Percentiles rank a stretch among this genome's conserved stretches.
phyloP scores from a whole-genome alignment of 768 basidiomycete genomes.

The Psilocybe cyanescens region DNA sequence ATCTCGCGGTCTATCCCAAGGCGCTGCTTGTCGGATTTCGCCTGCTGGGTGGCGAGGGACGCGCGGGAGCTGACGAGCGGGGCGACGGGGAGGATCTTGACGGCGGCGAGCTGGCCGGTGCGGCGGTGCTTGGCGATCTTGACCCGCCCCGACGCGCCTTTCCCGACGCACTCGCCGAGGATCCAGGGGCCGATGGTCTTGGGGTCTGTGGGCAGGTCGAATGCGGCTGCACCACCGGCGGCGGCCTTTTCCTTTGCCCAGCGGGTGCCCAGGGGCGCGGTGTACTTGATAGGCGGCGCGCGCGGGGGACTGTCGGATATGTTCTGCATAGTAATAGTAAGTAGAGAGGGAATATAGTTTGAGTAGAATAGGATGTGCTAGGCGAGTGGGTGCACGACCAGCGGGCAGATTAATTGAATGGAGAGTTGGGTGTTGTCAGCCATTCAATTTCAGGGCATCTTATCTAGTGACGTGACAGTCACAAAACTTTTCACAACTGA shows the following conservation, averaged over 20 bases:
- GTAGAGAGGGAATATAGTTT: constrained; percentile 26
- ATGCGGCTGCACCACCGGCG: constrained; percentile 70
- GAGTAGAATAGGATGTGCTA: constrained; percentile 41
- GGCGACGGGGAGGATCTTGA: constrained; percentile 92
- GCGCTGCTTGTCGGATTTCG: constrained; percentile 79
- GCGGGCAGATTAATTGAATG: constrained; percentile 38
- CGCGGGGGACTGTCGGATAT: constrained; percentile 62
- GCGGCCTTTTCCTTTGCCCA: constrained; percentile 90
- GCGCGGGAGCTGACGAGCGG: constrained; percentile 75
- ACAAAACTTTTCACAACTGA: constrained; percentile 5
- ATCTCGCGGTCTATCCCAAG: constrained; percentile 94
- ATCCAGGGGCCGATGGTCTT: constrained; percentile 90
- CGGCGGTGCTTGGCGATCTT: constrained; percentile 87
- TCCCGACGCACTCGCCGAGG: constrained; percentile 91
- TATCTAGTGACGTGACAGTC: constrained; percentile 26
- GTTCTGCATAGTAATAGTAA: constrained; percentile 34
- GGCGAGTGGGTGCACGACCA: constrained; percentile 42
- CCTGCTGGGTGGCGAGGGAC: constrained; percentile 66
- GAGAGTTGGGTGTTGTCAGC: constrained; percentile 18
- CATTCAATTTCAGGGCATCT: constrained; percentile 7
- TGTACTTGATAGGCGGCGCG: constrained; percentile 74
- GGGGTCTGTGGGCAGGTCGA: constrained; percentile 85
- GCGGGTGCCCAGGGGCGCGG: constrained; percentile 73
- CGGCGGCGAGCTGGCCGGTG: constrained; percentile 91
- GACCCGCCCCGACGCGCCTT: constrained; percentile 93